phyloP scores from a whole-genome alignment of 2,329 filamentous ascomycete species.

The Phyllosticta capitalensis region DNA sequence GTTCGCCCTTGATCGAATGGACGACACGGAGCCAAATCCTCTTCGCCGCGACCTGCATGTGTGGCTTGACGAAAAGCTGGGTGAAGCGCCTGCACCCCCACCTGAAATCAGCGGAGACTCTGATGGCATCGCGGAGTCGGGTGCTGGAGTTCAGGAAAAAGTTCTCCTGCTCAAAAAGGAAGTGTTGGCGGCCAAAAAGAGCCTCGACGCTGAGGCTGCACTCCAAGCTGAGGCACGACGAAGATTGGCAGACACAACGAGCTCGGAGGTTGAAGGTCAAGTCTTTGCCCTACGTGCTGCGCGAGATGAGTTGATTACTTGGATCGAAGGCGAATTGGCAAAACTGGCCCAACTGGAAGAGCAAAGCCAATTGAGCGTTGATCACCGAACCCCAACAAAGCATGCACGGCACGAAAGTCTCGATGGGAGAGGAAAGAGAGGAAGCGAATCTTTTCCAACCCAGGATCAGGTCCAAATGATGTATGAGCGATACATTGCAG shows the following conservation, averaged over 20 bases:
- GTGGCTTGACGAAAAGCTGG: constrained; percentile 21
- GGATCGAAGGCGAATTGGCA: constrained; percentile 42
- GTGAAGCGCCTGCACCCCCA: constrained; percentile 29
- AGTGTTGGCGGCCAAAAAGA: constrained; percentile 25
- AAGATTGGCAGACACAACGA: neutral
- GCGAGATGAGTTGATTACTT: constrained; percentile 40
- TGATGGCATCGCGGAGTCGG: constrained; percentile 17
- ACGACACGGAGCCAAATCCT: constrained; percentile 26
- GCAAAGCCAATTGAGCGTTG: constrained; percentile 17
- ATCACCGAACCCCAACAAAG: neutral
- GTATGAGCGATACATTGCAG: constrained; percentile 24
- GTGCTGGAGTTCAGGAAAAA: constrained; percentile 17
- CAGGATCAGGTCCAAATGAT: constrained; percentile 19
- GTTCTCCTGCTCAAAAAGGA: constrained; percentile 31
- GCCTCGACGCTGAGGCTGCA: constrained; percentile 24
- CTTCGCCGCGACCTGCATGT: constrained; percentile 19
- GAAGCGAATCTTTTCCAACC: constrained; percentile 11
- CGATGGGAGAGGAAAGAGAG: neutral
- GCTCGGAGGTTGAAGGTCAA: constrained; percentile 18
- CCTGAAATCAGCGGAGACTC: constrained; percentile 17
- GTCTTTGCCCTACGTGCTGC: constrained; percentile 34
- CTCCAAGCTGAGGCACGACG: constrained; percentile 4
- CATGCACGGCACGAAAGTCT: neutral
- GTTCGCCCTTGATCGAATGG: constrained; percentile 31
- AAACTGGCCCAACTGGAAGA: constrained; percentile 28